Evolutionary conservation across 257 asterid species (phyloP).

Genomic region (Linderniella brevidens): DNA sequence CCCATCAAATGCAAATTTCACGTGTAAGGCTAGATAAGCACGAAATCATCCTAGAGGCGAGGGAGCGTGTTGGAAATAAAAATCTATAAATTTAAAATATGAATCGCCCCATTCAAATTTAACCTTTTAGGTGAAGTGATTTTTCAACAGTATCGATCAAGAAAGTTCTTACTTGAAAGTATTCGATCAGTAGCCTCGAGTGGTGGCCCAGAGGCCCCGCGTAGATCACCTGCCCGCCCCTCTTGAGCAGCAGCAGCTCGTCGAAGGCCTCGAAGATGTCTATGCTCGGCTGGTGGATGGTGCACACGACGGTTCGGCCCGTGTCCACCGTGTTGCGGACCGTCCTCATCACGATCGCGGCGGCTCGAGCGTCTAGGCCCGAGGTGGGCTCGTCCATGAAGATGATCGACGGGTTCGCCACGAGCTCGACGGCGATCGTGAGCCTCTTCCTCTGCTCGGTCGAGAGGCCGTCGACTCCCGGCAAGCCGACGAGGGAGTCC

Average conservation of each 20-base stretch:
- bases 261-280: constrained; percentile 15
- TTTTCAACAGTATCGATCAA: no score
- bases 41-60: no score
- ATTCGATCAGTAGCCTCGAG: constrained; percentile 4
- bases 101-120: no score
- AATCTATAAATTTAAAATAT: no score
- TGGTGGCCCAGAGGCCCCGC: constrained; percentile 6
- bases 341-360: constrained; percentile 13
- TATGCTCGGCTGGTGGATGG: constrained; percentile 13
- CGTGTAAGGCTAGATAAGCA: no score
- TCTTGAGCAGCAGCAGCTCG: constrained; percentile 9
- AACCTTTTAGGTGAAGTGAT: no score
- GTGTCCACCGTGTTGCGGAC: constrained; percentile 13
- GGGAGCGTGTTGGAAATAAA: no score
- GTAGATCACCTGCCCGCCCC: constrained; percentile 12
- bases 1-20: no score
- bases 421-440: constrained; percentile 14
- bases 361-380: constrained; percentile 14
- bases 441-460: constrained; percentile 15
- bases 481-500: constrained; percentile 11
- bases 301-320: constrained; percentile 13
- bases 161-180: constrained; percentile 7
- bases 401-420: constrained; percentile 15
- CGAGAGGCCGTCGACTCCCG: constrained; percentile 13
- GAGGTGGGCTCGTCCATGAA: constrained; percentile 15